phyloP scores from a whole-genome alignment of 345 rosid species.

The Streptanthus diversifolius region DNA sequence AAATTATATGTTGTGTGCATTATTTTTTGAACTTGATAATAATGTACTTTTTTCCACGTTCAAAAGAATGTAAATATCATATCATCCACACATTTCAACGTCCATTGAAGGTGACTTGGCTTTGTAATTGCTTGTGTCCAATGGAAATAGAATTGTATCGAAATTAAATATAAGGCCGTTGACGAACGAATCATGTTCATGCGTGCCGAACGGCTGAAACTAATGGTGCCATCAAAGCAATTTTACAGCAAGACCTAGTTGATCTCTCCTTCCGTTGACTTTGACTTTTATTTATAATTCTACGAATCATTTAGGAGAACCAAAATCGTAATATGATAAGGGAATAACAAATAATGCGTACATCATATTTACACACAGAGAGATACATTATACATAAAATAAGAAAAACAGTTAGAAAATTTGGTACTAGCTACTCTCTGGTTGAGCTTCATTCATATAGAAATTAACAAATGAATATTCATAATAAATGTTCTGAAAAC shows the following conservation, averaged over 20 bases:
- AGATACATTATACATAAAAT: neutral
- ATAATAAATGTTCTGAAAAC: neutral
- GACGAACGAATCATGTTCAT: conserved; percentile 26
- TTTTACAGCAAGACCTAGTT: conserved; percentile 8
- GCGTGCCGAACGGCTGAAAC: conserved; percentile 34
- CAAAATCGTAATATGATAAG: neutral
- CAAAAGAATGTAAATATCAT: neutral
- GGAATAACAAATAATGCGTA: neutral
- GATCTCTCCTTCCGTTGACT: conserved; percentile 20
- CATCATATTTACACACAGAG: neutral
- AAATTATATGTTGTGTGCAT: neutral
- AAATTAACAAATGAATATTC: neutral
- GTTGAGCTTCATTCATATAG: neutral
- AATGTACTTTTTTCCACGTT: neutral
- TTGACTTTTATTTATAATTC: neutral
- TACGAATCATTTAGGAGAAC: neutral
- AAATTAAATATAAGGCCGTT: conserved; percentile 1
- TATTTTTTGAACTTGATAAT: too few relatives aligned
- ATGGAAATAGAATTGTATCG: neutral
- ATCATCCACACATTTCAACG: neutral
- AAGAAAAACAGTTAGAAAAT: neutral
- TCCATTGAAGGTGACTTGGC: neutral
- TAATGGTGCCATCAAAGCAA: conserved; percentile 18
- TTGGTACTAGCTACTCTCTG: neutral
- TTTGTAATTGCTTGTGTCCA: neutral